These are phyloP conservation scores for Perkinsus marinus DNA, from an alignment of 169 alveolate species.

Conservation along the genomic window DNA sequence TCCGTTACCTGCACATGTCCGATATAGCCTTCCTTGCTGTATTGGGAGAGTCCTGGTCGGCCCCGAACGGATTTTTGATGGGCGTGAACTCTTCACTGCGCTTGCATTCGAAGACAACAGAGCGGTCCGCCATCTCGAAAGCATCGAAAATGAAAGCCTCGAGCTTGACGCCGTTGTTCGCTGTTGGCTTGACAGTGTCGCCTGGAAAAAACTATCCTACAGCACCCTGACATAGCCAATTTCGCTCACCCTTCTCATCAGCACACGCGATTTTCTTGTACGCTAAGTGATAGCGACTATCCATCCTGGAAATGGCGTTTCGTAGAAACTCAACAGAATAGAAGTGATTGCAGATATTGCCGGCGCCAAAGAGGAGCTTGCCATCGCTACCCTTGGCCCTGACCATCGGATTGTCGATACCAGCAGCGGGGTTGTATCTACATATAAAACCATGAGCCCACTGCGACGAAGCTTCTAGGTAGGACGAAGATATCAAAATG, in stretches of 20 bases:
- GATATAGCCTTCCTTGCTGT: conserved; percentile 2
- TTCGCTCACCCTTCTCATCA: conserved; percentile 6
- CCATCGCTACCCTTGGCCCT: conserved; percentile 13
- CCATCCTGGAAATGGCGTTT: neutral
- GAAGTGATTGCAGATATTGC: conserved; percentile 35
- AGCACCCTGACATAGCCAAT: neutral
- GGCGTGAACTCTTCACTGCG: conserved; percentile 47
- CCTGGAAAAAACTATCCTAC: neutral
- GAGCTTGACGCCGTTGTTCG: conserved; percentile 35
- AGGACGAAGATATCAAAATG: neutral
- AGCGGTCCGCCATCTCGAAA: conserved; percentile 16
- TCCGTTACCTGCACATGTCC: neutral
- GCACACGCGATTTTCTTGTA: conserved; percentile 27
- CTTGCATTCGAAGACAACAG: conserved; percentile 15
- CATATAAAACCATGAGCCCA: neutral
- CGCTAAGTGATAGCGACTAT: conserved; percentile 34
- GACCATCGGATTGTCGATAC: conserved; percentile 18
- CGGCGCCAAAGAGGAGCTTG: conserved; percentile 20
- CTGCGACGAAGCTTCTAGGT: neutral
- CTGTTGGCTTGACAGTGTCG: conserved; percentile 8
- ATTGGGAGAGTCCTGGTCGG: conserved; percentile 31
- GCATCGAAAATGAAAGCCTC: conserved; percentile 36
- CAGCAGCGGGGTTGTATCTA: neutral
- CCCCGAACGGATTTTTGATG: conserved; percentile 41
- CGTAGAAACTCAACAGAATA: neutral